phyloP scores from a whole-genome alignment of 176 grass and related monocot species.

The Elaeis guineensis region DNA sequence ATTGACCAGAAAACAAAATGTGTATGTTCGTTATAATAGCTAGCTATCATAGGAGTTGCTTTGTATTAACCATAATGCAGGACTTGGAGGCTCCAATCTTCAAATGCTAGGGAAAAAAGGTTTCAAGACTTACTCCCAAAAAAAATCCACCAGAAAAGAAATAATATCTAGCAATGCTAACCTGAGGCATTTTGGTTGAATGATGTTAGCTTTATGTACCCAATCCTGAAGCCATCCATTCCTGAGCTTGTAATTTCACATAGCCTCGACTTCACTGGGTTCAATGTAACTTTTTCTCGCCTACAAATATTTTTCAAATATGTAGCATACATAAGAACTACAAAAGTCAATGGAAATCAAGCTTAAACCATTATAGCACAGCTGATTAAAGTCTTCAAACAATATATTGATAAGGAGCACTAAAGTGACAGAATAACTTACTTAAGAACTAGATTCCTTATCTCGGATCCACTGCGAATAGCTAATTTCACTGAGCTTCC shows the following conservation, averaged over 20 bases:
- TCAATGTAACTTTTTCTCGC: slow-evolving; percentile 70
- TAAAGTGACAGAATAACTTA: slow-evolving; percentile 26
- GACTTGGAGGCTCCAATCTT: too few species aligned
- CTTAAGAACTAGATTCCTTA: slow-evolving; percentile 53
- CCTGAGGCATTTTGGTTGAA: slow-evolving; percentile 98
- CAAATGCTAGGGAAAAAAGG: too few species aligned
- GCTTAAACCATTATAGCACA: not conserved
- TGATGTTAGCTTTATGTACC: slow-evolving; percentile 97
- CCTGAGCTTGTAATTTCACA: slow-evolving; percentile 75
- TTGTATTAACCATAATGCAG: too few species aligned
- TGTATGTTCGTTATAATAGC: too few species aligned
- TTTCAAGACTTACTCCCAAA: too few species aligned
- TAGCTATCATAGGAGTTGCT: too few species aligned
- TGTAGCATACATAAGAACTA: not conserved
- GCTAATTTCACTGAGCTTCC: slow-evolving; percentile 76
- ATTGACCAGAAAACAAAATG: too few species aligned
- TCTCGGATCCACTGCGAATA: slow-evolving; percentile 56
- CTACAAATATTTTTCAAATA: slow-evolving; percentile 25
- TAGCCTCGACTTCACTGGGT: slow-evolving; percentile 75
- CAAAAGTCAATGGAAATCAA: slow-evolving; percentile 3
- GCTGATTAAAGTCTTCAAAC: not conserved
- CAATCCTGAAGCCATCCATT: slow-evolving; percentile 57
- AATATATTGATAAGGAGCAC: too few species aligned
- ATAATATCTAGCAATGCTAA: slow-evolving; percentile 15
- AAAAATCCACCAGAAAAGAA: too few species aligned